Base-by-base conservation (phyloP, 192 early-diverging fungal species). In the Coemansia sp. region DNA sequence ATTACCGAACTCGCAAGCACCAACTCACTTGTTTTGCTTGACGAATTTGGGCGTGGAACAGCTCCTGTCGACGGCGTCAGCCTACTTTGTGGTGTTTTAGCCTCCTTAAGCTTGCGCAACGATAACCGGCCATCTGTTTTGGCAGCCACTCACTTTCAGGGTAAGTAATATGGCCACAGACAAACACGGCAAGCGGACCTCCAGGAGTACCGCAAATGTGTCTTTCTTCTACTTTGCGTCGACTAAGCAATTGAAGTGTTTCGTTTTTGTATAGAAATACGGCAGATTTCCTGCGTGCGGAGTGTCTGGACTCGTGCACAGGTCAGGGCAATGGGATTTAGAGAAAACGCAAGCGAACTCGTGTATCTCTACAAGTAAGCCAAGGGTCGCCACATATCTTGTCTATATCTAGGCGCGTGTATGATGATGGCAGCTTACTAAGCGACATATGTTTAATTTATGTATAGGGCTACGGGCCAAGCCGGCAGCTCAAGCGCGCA, bases 141-240 rank as follows among this genome's bases (percentile, higher is more conserved):
- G 31, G 89, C 90, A 0, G 89, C 90, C 7, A 98, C 96, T 0
- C 96, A 98, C 72, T 98, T 95, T 68, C 94, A 96, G 73, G 91
- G 89, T 90, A 86, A 45, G 50, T 7, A 7, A 65, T 34, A 34
- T 34, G 32, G 32, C 32, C 32, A 34, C 32, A 34, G 32, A 34
- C 32, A 34, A 34, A 34, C 32, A 34, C 32, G 6, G 6, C 4
- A 4, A 34, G 32, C 3, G 32, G 32, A 23, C 11, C n/a, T 36
- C 31, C n/a, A 21, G n/a, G 1, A 7, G 4, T 48, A 19, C 6
- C 5, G n/a, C n/a, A 48, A 48, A 48, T 4, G 10, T 46, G 6
- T 4, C 29, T 31, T 3, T 46, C 36, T 50, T 37, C 17, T 1
- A 50, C 57, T 7, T 27, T 11, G 8, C 25, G 23, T 9, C 25